These are phyloP conservation scores for Borealophlyctis nickersoniae DNA, from an alignment of 192 early-diverging fungal species.

Conservation along the genomic window DNA sequence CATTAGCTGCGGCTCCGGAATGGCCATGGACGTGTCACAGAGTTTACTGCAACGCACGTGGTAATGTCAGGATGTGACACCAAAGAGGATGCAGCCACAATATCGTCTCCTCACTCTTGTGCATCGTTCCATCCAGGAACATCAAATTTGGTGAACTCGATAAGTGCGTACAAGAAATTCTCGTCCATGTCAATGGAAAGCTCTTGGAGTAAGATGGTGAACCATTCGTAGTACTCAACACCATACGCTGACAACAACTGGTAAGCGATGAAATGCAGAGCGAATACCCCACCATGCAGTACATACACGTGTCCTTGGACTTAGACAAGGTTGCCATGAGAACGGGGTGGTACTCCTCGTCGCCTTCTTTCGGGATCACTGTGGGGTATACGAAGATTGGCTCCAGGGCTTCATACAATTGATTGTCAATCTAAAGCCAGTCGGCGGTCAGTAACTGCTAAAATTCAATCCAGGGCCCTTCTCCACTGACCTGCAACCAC, in stretches of 20 bases:
- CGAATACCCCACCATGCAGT: slow-evolving; percentile 4
- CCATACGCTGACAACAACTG: slow-evolving; percentile 67
- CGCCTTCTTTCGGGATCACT: slow-evolving; percentile 69
- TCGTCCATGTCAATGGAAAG: slow-evolving; percentile 93
- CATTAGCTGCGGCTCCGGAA: slow-evolving; percentile 67
- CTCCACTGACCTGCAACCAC: slow-evolving; percentile 71
- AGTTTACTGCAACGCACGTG: slow-evolving; percentile 15
- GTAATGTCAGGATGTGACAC: neutral
- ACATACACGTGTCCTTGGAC: slow-evolving; percentile 81
- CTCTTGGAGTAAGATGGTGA: slow-evolving; percentile 88
- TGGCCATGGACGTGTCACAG: slow-evolving; percentile 45
- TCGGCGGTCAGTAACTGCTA: neutral
- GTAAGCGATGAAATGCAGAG: neutral
- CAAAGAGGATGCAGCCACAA: neutral
- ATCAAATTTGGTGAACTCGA: slow-evolving; percentile 85
- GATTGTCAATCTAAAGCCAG: slow-evolving; percentile 84
- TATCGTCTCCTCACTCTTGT: too few relatives aligned
- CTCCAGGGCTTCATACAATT: slow-evolving; percentile 78
- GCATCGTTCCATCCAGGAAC: slow-evolving; percentile 57
- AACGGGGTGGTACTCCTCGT: slow-evolving; percentile 66
- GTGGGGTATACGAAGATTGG: slow-evolving; percentile 96
- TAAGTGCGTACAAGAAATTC: slow-evolving; percentile 79
- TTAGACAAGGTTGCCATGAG: slow-evolving; percentile 63
- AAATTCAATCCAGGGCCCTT: neutral
- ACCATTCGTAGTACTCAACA: slow-evolving; percentile 93